Percentiles rank a stretch among this genome's conserved stretches.
Conservation (phyloP, 2,329 filamentous ascomycete species). For the Fusarium coffeatum region DNA sequence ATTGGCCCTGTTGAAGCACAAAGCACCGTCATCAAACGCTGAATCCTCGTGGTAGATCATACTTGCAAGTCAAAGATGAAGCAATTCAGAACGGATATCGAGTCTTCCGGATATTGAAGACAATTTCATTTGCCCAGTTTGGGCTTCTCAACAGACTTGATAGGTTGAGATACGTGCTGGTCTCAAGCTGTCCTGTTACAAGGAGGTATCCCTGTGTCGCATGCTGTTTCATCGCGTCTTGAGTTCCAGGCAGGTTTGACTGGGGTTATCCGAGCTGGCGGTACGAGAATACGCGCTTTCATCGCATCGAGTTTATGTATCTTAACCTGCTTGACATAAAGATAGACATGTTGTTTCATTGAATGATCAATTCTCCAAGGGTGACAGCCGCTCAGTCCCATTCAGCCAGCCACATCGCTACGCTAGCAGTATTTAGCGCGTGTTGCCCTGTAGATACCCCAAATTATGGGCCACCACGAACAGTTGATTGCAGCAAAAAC, state of each 20-base stretch:
- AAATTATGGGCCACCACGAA: too few species aligned
- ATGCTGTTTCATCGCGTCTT: conserved; percentile 17
- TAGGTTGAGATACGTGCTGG: not conserved
- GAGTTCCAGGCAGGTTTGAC: not conserved
- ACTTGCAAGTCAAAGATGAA: not conserved
- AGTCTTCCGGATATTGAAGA: not conserved
- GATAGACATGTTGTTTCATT: not conserved
- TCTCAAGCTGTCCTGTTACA: not conserved
- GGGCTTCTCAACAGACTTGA: not conserved
- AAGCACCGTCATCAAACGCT: not conserved
- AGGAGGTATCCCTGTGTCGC: conserved; percentile 22
- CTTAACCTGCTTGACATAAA: not conserved
- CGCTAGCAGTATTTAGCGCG: not conserved
- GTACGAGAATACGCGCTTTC: not conserved
- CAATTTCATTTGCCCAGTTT: too few species aligned
- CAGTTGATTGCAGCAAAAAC: not conserved
- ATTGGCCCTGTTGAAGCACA: not conserved
- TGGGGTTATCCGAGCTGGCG: not conserved
- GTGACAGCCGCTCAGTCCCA: too few species aligned
- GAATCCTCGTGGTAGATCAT: not conserved
- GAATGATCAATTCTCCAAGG: rapidly evolving
- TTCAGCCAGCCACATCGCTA: not conserved
- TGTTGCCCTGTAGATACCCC: not conserved
- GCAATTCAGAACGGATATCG: not conserved
- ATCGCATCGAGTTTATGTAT: not conserved